Evolutionary conservation across 768 basidiomycete species (phyloP).

Genomic region (Lentinula edodes): DNA sequence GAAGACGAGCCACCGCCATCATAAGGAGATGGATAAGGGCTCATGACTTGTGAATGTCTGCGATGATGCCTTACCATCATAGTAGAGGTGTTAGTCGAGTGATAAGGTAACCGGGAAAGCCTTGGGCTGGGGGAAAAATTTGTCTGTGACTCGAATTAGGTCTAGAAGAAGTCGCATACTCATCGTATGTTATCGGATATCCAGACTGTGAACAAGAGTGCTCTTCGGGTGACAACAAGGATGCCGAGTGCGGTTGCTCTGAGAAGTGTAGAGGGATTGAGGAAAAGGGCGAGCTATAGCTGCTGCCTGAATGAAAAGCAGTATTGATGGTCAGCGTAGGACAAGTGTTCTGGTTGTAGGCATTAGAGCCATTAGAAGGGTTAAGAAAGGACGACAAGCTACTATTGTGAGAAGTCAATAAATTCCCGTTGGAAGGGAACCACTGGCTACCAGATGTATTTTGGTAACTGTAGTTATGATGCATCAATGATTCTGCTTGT

Average conservation of each 20-base stretch:
- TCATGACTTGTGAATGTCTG: constrained; percentile 83
- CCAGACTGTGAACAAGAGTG: constrained; percentile 76
- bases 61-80: constrained; percentile 68
- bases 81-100: constrained; percentile 30
- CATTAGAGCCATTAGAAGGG: constrained; percentile 46
- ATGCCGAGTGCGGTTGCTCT: constrained; percentile 51
- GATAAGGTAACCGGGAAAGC: constrained; percentile 52
- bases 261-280: constrained; percentile 57
- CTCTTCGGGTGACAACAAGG: constrained; percentile 78
- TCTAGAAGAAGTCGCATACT: constrained; percentile 61
- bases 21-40: constrained; percentile 82
- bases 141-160: constrained; percentile 72
- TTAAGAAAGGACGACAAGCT: constrained; percentile 77
- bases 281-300: constrained; percentile 64
- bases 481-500: background rate
- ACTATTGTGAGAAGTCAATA: constrained; percentile 59
- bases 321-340: constrained; percentile 70
- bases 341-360: constrained; percentile 32
- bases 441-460: constrained; percentile 55
- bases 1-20: constrained; percentile 24
- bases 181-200: constrained; percentile 80
- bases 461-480: constrained; percentile 39
- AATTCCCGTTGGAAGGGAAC: constrained; percentile 42
- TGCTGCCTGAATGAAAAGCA: constrained; percentile 22
- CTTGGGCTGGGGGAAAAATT: constrained; percentile 56